Percentiles rank a stretch among this genome's conserved stretches.
These are phyloP conservation scores for Xylaria sp. DNA, from an alignment of 2,329 filamentous ascomycete species.

Conservation along the genomic window DNA sequence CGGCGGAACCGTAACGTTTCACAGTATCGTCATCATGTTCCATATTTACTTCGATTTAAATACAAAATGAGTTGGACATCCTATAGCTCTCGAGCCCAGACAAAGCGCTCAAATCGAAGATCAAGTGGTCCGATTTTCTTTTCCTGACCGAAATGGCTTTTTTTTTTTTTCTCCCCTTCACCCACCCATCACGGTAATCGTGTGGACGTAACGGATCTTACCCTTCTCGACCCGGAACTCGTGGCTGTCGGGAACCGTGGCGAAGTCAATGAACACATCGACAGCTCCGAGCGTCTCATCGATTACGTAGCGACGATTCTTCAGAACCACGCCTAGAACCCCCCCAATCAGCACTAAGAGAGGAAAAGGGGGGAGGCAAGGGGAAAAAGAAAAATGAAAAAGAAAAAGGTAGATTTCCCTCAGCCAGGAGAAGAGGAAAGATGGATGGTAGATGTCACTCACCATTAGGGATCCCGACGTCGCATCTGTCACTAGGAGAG, in stretches of 20 bases:
- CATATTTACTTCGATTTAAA: not conserved
- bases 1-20: not conserved
- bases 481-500: constrained; percentile 46
- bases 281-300: constrained; percentile 47
- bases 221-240: constrained; percentile 50
- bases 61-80: not conserved
- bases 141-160: not conserved
- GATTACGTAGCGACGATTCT: constrained; percentile 47
- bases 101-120: not conserved
- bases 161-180: not conserved
- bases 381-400: too few relatives aligned
- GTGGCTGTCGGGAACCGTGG: constrained; percentile 49
- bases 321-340: constrained; percentile 42
- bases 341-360: not conserved
- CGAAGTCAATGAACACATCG: constrained; percentile 49
- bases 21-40: not conserved
- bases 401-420: not conserved
- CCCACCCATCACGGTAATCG: constrained; percentile 48
- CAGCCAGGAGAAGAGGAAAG: not conserved
- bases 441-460: constrained; percentile 18
- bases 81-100: not conserved
- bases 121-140: not conserved
- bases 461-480: constrained; percentile 52
- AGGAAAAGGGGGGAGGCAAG: too few relatives aligned
- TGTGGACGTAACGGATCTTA: constrained; percentile 50